Evolutionary conservation across 2,329 filamentous ascomycete genomes (phyloP).

Genomic region (Cladosporium oxysporum): DNA sequence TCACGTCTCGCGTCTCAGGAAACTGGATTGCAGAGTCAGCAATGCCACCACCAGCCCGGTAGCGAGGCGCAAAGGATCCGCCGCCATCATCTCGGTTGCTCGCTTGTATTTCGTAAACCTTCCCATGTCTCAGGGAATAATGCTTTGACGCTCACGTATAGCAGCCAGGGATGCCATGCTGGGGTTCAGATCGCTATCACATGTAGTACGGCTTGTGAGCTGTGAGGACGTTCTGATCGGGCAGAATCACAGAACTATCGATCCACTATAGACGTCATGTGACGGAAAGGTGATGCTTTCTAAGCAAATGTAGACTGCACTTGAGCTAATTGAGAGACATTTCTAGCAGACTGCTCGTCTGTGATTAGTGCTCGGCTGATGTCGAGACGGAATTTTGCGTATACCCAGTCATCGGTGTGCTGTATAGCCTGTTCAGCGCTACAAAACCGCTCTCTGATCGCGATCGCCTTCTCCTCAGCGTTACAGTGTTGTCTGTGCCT

Average conservation of each 20-base stretch:
- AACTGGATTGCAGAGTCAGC: neutral
- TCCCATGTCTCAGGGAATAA: neutral
- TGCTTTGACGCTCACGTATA: neutral
- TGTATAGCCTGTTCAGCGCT: neutral
- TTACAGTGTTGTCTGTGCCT: slow-evolving; percentile 4
- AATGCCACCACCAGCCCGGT: slow-evolving; percentile 4
- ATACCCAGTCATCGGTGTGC: neutral
- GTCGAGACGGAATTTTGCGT: neutral
- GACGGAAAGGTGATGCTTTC: neutral
- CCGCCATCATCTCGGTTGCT: neutral
- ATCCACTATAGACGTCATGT: neutral
- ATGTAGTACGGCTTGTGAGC: neutral
- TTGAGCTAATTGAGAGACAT: neutral
- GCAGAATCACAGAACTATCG: neutral
- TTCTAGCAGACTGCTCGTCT: neutral
- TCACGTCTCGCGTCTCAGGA: neutral
- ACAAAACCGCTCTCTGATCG: neutral
- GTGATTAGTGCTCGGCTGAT: neutral
- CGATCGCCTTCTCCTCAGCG: neutral
- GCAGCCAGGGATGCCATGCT: neutral
- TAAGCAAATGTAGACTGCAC: neutral
- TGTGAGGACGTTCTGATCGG: neutral
- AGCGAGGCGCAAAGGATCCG: slow-evolving; percentile 6
- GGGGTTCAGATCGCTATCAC: neutral
- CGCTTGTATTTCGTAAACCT: neutral